Evolutionary conservation across 1,284 basidiomycete species (phyloP).

Genomic region (Apiotrichum gamsii): DNA sequence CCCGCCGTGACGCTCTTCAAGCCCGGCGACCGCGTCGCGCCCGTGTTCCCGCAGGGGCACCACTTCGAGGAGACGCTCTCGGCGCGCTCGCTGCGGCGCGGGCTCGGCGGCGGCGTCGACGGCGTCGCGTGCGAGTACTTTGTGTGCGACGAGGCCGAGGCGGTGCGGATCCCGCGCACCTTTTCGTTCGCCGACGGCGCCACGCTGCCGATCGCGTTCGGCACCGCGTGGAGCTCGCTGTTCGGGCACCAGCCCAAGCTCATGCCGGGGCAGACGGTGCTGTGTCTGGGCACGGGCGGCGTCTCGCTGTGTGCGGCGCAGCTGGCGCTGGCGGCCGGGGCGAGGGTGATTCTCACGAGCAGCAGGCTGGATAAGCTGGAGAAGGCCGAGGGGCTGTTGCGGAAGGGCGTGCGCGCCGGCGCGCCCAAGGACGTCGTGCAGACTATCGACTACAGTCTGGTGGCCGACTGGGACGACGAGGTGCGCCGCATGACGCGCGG

Average conservation of each 20-base stretch:
- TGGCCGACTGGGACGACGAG: conserved; percentile 45
- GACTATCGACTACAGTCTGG: conserved; percentile 37
- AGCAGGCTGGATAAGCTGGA: conserved; percentile 45
- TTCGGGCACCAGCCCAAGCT: conserved; percentile 43
- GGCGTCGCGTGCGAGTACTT: conserved; percentile 41
- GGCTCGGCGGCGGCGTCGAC: conserved; percentile 45
- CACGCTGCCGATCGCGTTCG: conserved; percentile 39
- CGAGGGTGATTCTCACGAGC: conserved; percentile 46
- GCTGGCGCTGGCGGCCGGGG: conserved; percentile 41
- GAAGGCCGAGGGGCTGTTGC: conserved; percentile 27
- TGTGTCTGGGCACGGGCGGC: conserved; percentile 49
- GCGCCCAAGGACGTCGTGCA: conserved; percentile 16
- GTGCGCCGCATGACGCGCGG: conserved; percentile 39
- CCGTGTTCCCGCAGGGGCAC: conserved; percentile 34
- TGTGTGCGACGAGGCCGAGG: conserved; percentile 28
- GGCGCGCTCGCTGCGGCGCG: conserved; percentile 30
- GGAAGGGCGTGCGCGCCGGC: conserved; percentile 20
- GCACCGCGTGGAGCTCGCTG: conserved; percentile 48
- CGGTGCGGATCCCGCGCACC: conserved; percentile 41
- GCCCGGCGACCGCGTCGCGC: conserved; percentile 42
- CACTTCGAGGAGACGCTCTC: conserved; percentile 41
- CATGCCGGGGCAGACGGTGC: conserved; percentile 45
- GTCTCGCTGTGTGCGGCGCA: conserved; percentile 48
- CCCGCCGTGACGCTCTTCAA: conserved; percentile 37
- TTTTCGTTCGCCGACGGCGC: conserved; percentile 44